Percentiles rank a stretch among this genome's conserved stretches.
These are phyloP conservation scores for Monosporascus sp. DNA, from an alignment of 2,329 filamentous ascomycete genomes.

Conservation along the genomic window DNA sequence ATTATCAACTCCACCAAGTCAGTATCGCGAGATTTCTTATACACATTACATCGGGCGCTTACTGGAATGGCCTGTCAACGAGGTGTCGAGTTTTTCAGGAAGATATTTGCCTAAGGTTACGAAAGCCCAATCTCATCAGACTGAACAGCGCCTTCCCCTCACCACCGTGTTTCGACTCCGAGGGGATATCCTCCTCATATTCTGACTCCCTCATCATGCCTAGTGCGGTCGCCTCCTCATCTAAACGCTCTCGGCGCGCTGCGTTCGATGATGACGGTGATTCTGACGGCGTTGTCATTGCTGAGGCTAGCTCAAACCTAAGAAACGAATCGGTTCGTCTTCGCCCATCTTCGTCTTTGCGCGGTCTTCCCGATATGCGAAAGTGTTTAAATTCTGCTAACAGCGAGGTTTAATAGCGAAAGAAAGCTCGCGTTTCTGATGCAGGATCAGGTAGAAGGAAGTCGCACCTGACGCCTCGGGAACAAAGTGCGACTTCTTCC, in stretches of 20 bases:
- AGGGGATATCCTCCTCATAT: background rate
- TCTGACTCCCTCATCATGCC: background rate
- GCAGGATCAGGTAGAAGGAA: conserved; percentile 8
- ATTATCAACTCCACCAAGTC: too few species aligned
- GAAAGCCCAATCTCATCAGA: too few species aligned
- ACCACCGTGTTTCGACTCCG: background rate
- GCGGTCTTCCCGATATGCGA: background rate
- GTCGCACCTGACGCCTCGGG: conserved; percentile 10
- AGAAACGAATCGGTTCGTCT: conserved; percentile 33
- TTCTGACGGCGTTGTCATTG: conserved; percentile 30
- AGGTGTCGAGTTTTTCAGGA: too few species aligned
- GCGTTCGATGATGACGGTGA: conserved; percentile 26
- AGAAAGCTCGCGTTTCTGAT: conserved; percentile 33
- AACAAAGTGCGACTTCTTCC: conserved; percentile 14
- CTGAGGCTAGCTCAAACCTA: conserved; percentile 36
- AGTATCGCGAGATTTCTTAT: too few species aligned
- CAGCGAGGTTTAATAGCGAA: conserved; percentile 23
- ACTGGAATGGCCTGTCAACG: too few species aligned
- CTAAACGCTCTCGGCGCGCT: conserved; percentile 38
- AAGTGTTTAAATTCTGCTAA: conserved; percentile 9
- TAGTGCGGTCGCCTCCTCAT: conserved; percentile 5
- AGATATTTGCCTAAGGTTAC: too few species aligned
- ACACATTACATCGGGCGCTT: too few species aligned
- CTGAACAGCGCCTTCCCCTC: too few species aligned
- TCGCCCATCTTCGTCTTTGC: conserved; percentile 21